phyloP scores from a whole-genome alignment of 805 yeast species.

The Lipomyces mesembrius region DNA sequence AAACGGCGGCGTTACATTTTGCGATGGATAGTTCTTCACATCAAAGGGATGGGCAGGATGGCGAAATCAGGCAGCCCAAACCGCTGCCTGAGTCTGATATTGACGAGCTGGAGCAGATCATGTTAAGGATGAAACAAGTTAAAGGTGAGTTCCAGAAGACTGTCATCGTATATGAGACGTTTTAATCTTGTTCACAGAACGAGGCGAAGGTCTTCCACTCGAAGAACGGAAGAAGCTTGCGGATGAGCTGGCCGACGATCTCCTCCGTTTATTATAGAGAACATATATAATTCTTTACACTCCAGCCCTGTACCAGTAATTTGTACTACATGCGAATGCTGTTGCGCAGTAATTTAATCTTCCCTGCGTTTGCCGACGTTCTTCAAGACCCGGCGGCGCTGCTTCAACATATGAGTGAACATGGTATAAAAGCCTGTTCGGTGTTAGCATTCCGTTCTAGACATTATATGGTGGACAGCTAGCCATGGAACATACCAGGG shows the following conservation, averaged over 20 bases:
- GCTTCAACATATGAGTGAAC: slow-evolving; percentile 85
- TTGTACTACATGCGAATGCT: neutral
- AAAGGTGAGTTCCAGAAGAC: slow-evolving; percentile 29
- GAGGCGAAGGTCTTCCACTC: slow-evolving; percentile 33
- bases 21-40: slow-evolving; percentile 23
- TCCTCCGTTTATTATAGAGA: slow-evolving; percentile 34
- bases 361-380: slow-evolving; percentile 40
- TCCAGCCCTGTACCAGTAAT: neutral
- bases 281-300: neutral
- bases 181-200: slow-evolving; percentile 15
- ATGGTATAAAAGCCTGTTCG: slow-evolving; percentile 62
- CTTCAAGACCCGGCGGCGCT: slow-evolving; percentile 70
- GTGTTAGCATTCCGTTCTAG: neutral
- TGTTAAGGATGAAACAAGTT: slow-evolving; percentile 41
- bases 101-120: slow-evolving; percentile 43
- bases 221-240: slow-evolving; percentile 46
- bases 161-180: neutral
- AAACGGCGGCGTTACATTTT: slow-evolving; percentile 36
- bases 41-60: slow-evolving; percentile 13
- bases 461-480: neutral
- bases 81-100: slow-evolving; percentile 26
- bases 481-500: slow-evolving; percentile 60
- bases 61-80: slow-evolving; percentile 21
- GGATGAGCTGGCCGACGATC: slow-evolving; percentile 45
- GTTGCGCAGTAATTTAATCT: neutral